phyloP scores from a whole-genome alignment of 495 filamentous ascomycete genomes.

The Pyrenopolyporus hunteri region DNA sequence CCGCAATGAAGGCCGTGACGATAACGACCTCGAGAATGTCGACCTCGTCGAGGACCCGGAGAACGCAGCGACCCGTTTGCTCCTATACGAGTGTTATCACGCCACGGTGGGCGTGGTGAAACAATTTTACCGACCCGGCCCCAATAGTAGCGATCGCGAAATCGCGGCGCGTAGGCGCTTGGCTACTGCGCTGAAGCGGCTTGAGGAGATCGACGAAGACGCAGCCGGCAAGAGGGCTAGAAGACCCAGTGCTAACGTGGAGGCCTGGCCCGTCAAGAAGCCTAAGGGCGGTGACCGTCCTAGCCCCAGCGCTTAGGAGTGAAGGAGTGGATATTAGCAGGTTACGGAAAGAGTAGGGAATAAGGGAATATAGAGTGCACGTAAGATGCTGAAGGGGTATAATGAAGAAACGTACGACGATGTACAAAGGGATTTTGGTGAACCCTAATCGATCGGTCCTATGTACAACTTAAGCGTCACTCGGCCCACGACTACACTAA shows the following conservation, averaged over 20 bases:
- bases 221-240: constrained; percentile 34
- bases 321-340: neutral
- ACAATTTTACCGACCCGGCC: constrained; percentile 55
- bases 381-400: too few species aligned
- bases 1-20: neutral
- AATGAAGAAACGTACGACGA: too few species aligned
- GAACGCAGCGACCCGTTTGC: constrained; percentile 43
- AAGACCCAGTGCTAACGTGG: constrained; percentile 37
- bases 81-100: constrained; percentile 59
- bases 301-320: neutral
- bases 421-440: too few species aligned
- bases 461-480: too few species aligned
- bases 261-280: constrained; percentile 41
- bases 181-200: constrained; percentile 43
- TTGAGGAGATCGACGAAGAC: constrained; percentile 47
- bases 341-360: neutral
- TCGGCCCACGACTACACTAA: too few species aligned
- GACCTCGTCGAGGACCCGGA: constrained; percentile 47
- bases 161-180: constrained; percentile 53
- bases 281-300: constrained; percentile 18
- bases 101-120: constrained; percentile 51
- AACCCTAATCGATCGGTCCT: too few species aligned
- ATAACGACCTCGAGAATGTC: constrained; percentile 8
- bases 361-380: neutral
- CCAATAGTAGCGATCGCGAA: constrained; percentile 52